Evolutionary conservation across 78 protist genomes (phyloP).

Genomic region (Guillardia theta): DNA sequence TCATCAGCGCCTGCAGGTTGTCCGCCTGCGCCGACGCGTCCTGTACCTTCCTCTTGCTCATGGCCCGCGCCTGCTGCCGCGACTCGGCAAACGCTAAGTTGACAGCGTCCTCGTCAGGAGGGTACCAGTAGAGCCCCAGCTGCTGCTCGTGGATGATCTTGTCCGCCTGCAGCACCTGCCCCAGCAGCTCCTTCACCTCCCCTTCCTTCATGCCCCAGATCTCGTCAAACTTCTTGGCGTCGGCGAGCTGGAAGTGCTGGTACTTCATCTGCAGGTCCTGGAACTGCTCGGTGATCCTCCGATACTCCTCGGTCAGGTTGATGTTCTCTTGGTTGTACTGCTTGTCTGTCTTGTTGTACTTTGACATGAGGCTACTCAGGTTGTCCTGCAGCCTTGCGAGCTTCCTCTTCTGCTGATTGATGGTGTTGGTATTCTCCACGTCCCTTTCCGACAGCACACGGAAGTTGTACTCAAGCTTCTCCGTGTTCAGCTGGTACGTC

Average conservation of each 20-base stretch:
- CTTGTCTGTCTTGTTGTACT: slow-evolving; percentile 56
- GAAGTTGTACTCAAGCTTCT: slow-evolving; percentile 79
- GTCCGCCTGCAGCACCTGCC: slow-evolving; percentile 60
- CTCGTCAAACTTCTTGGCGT: slow-evolving; percentile 55
- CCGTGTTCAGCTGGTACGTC: slow-evolving; percentile 72
- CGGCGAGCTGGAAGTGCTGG: slow-evolving; percentile 66
- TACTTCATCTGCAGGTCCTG: slow-evolving; percentile 76
- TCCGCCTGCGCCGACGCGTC: not conserved
- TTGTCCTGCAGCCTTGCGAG: slow-evolving; percentile 54
- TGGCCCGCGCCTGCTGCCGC: not conserved
- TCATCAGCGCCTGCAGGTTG: not conserved
- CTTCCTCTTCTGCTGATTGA: slow-evolving; percentile 63
- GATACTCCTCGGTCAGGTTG: slow-evolving; percentile 71
- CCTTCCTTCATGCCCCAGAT: slow-evolving; percentile 78
- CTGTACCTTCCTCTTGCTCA: not conserved
- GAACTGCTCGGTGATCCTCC: slow-evolving; percentile 73
- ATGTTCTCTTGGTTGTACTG: slow-evolving; percentile 18
- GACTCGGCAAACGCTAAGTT: not conserved
- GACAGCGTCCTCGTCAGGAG: slow-evolving; percentile 54
- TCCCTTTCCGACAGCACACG: slow-evolving; percentile 71
- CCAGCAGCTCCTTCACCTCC: slow-evolving; percentile 37
- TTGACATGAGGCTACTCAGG: slow-evolving; percentile 35
- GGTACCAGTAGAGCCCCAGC: slow-evolving; percentile 67
- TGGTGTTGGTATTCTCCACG: slow-evolving; percentile 64
- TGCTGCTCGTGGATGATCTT: slow-evolving; percentile 67